Evolutionary conservation across 1,284 basidiomycete genomes (phyloP).

Genomic region (Phlebopus sp.): DNA sequence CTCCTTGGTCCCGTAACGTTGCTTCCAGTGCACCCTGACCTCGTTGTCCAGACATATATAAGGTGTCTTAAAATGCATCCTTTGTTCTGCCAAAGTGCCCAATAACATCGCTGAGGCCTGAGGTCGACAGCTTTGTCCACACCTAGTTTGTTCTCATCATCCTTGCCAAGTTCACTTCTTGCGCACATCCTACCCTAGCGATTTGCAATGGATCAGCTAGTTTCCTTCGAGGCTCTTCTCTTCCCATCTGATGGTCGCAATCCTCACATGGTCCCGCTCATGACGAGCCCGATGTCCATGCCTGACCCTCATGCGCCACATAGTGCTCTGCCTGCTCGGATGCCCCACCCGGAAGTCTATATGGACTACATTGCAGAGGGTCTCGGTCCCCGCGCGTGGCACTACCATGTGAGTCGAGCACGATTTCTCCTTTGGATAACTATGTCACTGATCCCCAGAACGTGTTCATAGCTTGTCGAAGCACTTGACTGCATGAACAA

Average conservation of each 20-base stretch:
- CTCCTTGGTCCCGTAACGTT: conserved; percentile 17
- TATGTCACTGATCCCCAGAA: conserved; percentile 16
- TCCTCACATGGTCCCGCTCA: conserved; percentile 65
- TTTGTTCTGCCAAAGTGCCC: conserved; percentile 13
- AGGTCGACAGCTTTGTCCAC: conserved; percentile 4
- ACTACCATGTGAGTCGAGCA: conserved; percentile 54
- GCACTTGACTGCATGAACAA: conserved; percentile 74
- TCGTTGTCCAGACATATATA: conserved; percentile 36
- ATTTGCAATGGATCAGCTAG: conserved; percentile 54
- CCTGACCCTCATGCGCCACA: conserved; percentile 45
- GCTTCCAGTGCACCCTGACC: conserved; percentile 30
- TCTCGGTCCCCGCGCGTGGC: conserved; percentile 64
- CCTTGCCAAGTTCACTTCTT: conserved; percentile 9
- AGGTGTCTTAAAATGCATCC: conserved; percentile 12
- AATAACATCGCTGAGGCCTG: conserved; percentile 8
- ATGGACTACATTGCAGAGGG: conserved; percentile 82
- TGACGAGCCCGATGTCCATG: conserved; percentile 58
- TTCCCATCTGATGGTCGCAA: conserved; percentile 66
- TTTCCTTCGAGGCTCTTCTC: conserved; percentile 59
- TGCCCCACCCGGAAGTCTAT: conserved; percentile 77
- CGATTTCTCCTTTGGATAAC: conserved; percentile 4
- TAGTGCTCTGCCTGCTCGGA: conserved; percentile 42
- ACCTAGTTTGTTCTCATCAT: conserved; percentile 21
- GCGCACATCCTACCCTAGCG: conserved; percentile 3
- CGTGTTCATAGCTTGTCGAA: conserved; percentile 55